Evolutionary conservation across 148 eudicot genomes (phyloP), one percentile per base, ranked within the genome.

Genomic region (Heliamphora exappendiculata): DNA sequence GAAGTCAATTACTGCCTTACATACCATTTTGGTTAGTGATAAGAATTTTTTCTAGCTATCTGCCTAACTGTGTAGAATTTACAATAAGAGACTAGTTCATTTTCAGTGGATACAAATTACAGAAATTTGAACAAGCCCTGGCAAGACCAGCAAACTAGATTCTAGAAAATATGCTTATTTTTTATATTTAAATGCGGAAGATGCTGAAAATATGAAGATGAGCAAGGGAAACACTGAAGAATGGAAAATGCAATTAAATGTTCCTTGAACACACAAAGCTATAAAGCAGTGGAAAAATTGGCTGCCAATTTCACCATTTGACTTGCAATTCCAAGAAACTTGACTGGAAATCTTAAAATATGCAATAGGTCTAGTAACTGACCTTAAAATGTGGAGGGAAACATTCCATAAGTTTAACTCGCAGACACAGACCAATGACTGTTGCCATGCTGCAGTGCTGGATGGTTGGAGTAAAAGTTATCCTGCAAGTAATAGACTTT

Each of bases 381-480:
- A 91, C 98, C 93, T 91, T 94, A 75, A 90, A 94, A 86, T 91
- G 97, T 47, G 94, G 88, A 72, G 94, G 97, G 72, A 94, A 91
- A 78, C 81, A 84, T 79, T 90, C 85, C 85, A 83, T 91, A 39
- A 91, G 82, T 67, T 89, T 91, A 82, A 91, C 90, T 76, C 98
- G 86, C 31, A 94, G 84, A 84, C 98, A 94, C 34, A 94, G 80
- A 69, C 98, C 98, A 72, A 94, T 94, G 26, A 94, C 91, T 1
- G 91, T 87, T 24, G 97, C 98, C 98, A 94, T 91, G 81, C 88
- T 91, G 81, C 97, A 94, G 47, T 91, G 94, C 81, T 87, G 98
- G 73, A 91, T 90, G 44, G 97, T 94, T 65, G 95, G 97, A 12
- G 97, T 94, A 86, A 94, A 94, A 75, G 88, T 90, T 55, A 91